A percentile compares a stretch with the other conserved stretches of the same genome.
phyloP scores from a whole-genome alignment of 2,329 filamentous ascomycete genomes.

The Fusarium kyushuense region DNA sequence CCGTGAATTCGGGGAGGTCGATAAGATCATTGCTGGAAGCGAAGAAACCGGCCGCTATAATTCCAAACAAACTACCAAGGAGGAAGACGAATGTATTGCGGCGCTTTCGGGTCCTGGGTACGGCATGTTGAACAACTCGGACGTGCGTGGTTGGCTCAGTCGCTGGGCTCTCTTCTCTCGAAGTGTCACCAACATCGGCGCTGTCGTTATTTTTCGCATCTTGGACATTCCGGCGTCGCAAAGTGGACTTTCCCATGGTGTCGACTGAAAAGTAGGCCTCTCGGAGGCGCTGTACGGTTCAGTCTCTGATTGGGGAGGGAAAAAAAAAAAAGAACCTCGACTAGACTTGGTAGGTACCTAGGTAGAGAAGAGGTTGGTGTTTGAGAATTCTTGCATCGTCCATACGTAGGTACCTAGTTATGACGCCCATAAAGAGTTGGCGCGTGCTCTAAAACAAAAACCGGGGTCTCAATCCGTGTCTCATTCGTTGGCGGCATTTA shows the following conservation, averaged over 20 bases:
- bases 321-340: conserved; percentile 3
- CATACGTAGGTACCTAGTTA: conserved; percentile 43
- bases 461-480: conserved; percentile 29
- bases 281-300: conserved; percentile 27
- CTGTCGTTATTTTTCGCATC: conserved; percentile 26
- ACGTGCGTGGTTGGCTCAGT: conserved; percentile 51
- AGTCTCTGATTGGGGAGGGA: conserved; percentile 17
- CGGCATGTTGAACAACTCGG: conserved; percentile 58
- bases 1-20: conserved; percentile 76
- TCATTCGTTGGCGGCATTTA: conserved; percentile 21
- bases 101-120: conserved; percentile 72
- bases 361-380: conserved; percentile 10
- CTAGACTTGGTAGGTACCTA: conserved; percentile 3
- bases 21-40: conserved; percentile 91
- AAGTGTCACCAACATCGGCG: conserved; percentile 39
- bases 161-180: conserved; percentile 47
- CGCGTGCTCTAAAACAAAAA: conserved; percentile 40
- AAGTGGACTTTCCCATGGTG: conserved; percentile 52
- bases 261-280: conserved; percentile 32
- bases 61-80: conserved; percentile 88
- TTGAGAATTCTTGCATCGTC: conserved; percentile 15
- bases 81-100: conserved; percentile 85
- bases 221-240: conserved; percentile 51
- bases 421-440: conserved; percentile 41
- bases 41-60: conserved; percentile 90